A percentile compares a stretch with the other conserved stretches of the same genome.
These are phyloP conservation scores for Vaccinium macrocarpon DNA, from an alignment of 148 eudicot genomes.

Conservation along the genomic window DNA sequence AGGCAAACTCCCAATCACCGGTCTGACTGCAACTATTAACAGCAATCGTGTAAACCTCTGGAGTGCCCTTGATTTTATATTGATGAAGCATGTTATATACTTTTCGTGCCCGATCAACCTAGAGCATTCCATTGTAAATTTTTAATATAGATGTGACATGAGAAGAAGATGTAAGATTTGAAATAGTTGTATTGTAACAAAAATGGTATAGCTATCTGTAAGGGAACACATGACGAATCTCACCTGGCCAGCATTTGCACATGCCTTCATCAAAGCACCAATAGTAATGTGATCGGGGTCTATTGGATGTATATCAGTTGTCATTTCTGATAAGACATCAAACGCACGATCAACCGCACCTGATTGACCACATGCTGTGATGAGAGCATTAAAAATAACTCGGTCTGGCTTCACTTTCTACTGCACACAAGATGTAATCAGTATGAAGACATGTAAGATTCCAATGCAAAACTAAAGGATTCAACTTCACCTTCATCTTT, in stretches of 20 bases:
- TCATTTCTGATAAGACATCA: conserved; percentile 92
- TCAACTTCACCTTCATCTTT: conserved; percentile 1
- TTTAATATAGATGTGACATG: not conserved
- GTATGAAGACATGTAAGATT: conserved; percentile 26
- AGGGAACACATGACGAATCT: conserved; percentile 23
- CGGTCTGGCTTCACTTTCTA: conserved; percentile 99
- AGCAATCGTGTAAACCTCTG: conserved; percentile 96
- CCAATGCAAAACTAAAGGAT: conserved; percentile 16
- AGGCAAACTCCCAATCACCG: conserved; percentile 96
- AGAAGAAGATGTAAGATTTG: not conserved
- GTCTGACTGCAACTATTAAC: conserved; percentile 76
- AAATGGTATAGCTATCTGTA: conserved; percentile 4
- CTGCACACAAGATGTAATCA: conserved; percentile 56
- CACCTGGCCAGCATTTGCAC: conserved; percentile 88
- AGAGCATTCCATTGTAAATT: conserved; percentile 13
- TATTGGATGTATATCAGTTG: conserved; percentile 63
- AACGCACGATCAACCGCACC: conserved; percentile 98
- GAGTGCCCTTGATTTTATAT: conserved; percentile 77
- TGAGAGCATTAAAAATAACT: conserved; percentile 95
- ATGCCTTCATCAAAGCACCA: conserved; percentile 94
- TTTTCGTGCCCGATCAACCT: conserved; percentile 79
- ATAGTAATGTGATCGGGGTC: conserved; percentile 94
- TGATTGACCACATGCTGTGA: conserved; percentile 96
- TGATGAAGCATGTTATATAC: conserved; percentile 71
- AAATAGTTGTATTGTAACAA: not conserved